Evolutionary conservation across 140 eudicot genomes (phyloP), one percentile per base, ranked within the genome.

Genomic region (Eryngium alpinum): DNA sequence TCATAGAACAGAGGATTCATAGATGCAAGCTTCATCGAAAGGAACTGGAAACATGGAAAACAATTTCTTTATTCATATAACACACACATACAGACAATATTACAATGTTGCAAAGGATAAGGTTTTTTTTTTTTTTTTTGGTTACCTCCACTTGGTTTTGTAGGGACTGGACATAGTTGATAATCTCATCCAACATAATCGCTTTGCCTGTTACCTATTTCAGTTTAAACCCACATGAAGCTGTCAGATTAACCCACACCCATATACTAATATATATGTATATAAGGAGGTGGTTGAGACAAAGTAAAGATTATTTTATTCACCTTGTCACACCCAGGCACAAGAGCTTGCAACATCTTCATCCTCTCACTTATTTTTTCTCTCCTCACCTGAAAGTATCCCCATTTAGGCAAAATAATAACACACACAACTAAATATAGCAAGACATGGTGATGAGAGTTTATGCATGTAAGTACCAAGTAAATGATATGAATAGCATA

Each of bases 281-380:
- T 19, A 29, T 4, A 27, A 38, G 29, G 6, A 34, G 21, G 25
- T 28, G n/a, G n/a, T n/a, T n/a, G 77, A 69, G 75, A 76, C 59
- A 53, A 28, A 24, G 70, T 66, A 75, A 75, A 83, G 83, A 78
- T 80, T n/a, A 73, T 38, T 50, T 75, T 59, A 50, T 80, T 89
- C 86, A 89, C 98, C 97, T 93, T 89, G 85, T 93, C 97, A 88
- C 98, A 93, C 62, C 98, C 98, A 28, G 98, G 98, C 80, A 93
- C 97, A 86, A 91, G 89, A 59, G 94, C 86, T 85, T 93, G 98
- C 81, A 93, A 84, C 34, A 84, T 72, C 88, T 89, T 93, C 98
- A 93, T 93, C 86, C 90, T 93, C 84, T 93, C 93, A 78, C 98
- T 91, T 80, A 93, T 93, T 65, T 86, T 93, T 80, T 93, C 91